Base-by-base conservation (phyloP, 257 asterid genomes). In the Euphrasia confusa region DNA sequence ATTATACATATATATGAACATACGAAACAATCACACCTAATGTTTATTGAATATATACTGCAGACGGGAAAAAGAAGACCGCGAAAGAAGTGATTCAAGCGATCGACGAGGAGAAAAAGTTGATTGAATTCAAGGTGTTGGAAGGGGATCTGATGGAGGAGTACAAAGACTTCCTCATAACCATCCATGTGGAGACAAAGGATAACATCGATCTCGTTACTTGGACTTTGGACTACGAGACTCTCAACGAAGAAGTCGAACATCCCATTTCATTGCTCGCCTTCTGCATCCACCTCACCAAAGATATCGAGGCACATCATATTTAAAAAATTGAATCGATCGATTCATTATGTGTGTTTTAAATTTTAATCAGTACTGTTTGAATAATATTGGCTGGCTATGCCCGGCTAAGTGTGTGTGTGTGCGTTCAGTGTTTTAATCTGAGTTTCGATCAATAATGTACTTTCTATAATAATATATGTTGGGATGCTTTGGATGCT, bases 161-260 rank as follows among this genome's bases (percentile, higher is more conserved):
- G 17, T 69, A 72, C 74, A 77, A 72, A 32, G 58, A 42, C 8
- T 72, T 69, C 58, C 28, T 54, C 5, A 35, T 77, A 27, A 66
- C 65, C 1, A 2, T 66, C 10, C 73, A 77, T 15, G 21, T 73
- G 1, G 78, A 77, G 45, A 69, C 58, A 42, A 69, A 72, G 45
- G 56, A 28, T 3, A 62, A 37, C 2, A 77, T 53, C 10, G 75
- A 72, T 10, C 14, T 77, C 54, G 73, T 77, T 11, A 68, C 74
- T 4, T 71, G 80, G 76, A 75, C 74, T n/a, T 42, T 75, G 8
- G 80, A 71, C 33, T 75, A 75, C 9, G 76, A 67, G 80, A 62
- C 26, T 54, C 21, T 66, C 0, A 61, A 70, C 10, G 73, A 66
- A 13, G 65, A 71, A 9, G 70, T 59, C 0, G 54, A 6, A 2